Conservation (phyloP, 2,329 filamentous ascomycete genomes). For the Aspergillus vadensis region DNA sequence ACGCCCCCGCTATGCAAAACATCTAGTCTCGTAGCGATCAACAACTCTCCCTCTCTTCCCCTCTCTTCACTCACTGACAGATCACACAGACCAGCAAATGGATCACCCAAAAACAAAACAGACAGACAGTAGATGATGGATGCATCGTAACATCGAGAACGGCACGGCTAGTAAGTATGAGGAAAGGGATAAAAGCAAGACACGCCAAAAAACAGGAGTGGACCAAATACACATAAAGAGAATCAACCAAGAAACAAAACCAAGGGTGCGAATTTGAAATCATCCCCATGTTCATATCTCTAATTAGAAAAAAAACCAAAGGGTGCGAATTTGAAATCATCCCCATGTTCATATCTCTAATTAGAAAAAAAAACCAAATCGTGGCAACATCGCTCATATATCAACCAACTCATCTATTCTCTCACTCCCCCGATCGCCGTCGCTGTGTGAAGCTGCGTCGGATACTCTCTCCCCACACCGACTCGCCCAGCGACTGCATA, state of each 20-base stretch:
- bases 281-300: too few species aligned
- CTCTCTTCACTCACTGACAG: background rate
- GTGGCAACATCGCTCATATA: constrained; percentile 19
- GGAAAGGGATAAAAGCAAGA: constrained; percentile 7
- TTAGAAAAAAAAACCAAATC: background rate
- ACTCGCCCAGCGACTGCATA: constrained; percentile 82
- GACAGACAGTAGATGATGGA: background rate
- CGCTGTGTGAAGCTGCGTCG: constrained; percentile 77
- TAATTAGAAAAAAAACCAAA: constrained; percentile 10
- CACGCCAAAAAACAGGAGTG: constrained; percentile 9
- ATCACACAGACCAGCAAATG: background rate
- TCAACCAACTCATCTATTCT: constrained; percentile 14
- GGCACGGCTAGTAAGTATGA: background rate
- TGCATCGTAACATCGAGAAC: background rate
- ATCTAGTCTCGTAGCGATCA: background rate
- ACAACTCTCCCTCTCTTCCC: background rate
- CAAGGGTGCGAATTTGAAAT: background rate
- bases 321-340: too few species aligned
- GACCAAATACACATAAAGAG: constrained; percentile 2
- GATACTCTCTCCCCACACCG: constrained; percentile 91
- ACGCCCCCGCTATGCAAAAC: constrained; percentile 13
- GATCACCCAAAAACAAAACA: background rate
- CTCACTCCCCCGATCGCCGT: constrained; percentile 40
- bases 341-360: background rate
- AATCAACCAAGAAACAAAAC: constrained; percentile 5